These are phyloP conservation scores for Aspergillus hortae DNA, from an alignment of 2,329 filamentous ascomycete species.

Conservation along the genomic window DNA sequence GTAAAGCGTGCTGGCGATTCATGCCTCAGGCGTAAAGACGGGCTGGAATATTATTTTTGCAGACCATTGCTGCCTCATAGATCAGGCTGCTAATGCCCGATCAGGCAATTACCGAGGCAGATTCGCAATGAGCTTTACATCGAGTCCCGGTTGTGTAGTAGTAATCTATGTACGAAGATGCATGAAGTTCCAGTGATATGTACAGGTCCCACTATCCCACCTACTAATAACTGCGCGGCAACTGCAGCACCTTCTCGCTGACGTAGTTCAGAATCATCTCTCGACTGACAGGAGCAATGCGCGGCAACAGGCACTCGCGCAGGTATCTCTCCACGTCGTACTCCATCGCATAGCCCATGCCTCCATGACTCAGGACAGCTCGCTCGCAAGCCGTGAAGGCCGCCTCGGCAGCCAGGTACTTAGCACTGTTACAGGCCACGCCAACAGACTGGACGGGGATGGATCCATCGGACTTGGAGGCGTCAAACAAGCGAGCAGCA, in stretches of 20 bases:
- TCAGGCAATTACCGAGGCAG: too few relatives aligned
- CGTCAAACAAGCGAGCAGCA: conserved; percentile 57
- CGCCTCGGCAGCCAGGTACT: conserved; percentile 62
- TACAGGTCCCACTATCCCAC: not conserved
- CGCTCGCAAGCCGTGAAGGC: conserved; percentile 59
- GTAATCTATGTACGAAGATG: too few relatives aligned
- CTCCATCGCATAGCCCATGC: conserved; percentile 62
- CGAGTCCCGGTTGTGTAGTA: too few relatives aligned
- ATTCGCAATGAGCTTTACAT: too few relatives aligned
- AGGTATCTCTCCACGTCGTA: conserved; percentile 61
- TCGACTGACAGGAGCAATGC: conserved; percentile 57
- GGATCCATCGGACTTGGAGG: conserved; percentile 47
- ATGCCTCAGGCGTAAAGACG: too few relatives aligned
- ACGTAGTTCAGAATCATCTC: conserved; percentile 48
- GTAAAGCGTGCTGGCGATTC: too few relatives aligned
- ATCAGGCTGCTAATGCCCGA: too few relatives aligned
- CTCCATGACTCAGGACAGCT: conserved; percentile 55
- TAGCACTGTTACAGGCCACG: conserved; percentile 65
- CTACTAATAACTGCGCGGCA: conserved; percentile 42
- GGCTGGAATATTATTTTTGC: too few relatives aligned
- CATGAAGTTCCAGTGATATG: not conserved
- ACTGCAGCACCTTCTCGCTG: conserved; percentile 41
- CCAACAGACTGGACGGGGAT: conserved; percentile 58
- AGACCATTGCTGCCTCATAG: too few relatives aligned
- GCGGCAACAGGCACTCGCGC: conserved; percentile 56